phyloP scores from a whole-genome alignment of 2,329 filamentous ascomycete species.

The Trichoderma citrinoviride region DNA sequence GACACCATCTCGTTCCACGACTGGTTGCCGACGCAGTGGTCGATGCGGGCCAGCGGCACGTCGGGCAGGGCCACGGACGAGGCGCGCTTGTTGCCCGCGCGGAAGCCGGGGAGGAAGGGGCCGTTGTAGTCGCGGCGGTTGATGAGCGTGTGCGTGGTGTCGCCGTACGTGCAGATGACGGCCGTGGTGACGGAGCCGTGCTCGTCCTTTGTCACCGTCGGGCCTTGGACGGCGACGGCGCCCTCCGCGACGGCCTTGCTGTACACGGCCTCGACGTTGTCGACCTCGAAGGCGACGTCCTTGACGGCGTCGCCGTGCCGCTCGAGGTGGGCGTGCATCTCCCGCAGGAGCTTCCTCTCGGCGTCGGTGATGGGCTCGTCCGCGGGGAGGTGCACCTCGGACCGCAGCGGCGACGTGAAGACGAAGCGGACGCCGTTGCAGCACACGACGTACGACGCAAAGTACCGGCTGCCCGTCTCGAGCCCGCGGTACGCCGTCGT shows the following conservation, averaged over 20 bases:
- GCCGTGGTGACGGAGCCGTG: conserved; percentile 69
- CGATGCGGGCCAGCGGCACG: conserved; percentile 71
- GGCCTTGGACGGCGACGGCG: conserved; percentile 60
- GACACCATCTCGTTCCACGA: conserved; percentile 84
- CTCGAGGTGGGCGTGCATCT: conserved; percentile 81
- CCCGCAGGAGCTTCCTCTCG: conserved; percentile 64
- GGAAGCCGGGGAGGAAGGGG: conserved; percentile 80
- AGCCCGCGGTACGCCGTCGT: conserved; percentile 81
- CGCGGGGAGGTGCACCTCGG: conserved; percentile 49
- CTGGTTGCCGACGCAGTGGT: conserved; percentile 97
- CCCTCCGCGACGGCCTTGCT: conserved; percentile 65
- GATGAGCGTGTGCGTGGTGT: conserved; percentile 92
- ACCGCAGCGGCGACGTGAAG: conserved; percentile 77
- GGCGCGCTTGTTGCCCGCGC: conserved; percentile 46
- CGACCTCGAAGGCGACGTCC: conserved; percentile 93
- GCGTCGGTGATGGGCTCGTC: conserved; percentile 61
- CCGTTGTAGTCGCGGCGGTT: conserved; percentile 69
- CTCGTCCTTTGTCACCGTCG: conserved; percentile 53
- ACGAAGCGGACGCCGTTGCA: conserved; percentile 79
- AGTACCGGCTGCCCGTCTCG: conserved; percentile 78
- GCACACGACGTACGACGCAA: conserved; percentile 79
- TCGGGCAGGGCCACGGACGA: conserved; percentile 52
- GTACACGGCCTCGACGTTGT: conserved; percentile 81
- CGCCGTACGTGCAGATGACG: conserved; percentile 86
- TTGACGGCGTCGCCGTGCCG: conserved; percentile 91